Conservation (phyloP, 78 protist species). For the Isochrysis galbana region DNA sequence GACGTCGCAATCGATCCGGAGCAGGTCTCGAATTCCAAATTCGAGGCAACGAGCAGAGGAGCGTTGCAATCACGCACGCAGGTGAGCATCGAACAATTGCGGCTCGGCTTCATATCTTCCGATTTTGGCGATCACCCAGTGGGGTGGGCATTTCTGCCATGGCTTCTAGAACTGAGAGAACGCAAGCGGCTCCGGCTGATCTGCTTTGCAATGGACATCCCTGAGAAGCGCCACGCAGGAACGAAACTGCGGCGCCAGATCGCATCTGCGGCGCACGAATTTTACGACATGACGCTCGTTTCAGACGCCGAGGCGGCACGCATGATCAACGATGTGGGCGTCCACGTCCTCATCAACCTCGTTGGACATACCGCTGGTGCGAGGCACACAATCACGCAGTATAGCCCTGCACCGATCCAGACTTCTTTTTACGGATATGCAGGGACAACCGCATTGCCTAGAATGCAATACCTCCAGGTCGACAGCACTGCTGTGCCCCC, state of each 20-base stretch:
- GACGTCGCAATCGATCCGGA: too few species aligned
- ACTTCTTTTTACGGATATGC: background rate
- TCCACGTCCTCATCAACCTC: conserved; percentile 16
- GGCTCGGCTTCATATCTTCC: background rate
- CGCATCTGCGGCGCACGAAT: background rate
- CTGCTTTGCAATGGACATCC: background rate
- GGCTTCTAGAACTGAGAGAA: background rate
- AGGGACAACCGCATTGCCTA: background rate
- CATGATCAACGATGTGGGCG: background rate
- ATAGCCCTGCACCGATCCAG: background rate
- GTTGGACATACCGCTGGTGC: background rate
- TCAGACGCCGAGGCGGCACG: background rate
- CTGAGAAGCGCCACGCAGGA: background rate
- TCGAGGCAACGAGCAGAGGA: too few species aligned
- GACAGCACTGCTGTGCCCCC: background rate
- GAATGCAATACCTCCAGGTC: background rate
- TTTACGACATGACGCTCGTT: background rate
- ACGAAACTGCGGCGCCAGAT: background rate
- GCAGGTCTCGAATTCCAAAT: too few species aligned
- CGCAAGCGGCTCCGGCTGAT: background rate
- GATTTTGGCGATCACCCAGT: background rate
- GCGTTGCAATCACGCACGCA: too few species aligned
- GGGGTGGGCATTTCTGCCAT: background rate
- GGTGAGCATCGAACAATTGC: too few species aligned
- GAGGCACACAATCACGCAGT: background rate